Evolutionary conservation across 2,329 filamentous ascomycete species (phyloP).

Genomic region (Fusarium compactum): DNA sequence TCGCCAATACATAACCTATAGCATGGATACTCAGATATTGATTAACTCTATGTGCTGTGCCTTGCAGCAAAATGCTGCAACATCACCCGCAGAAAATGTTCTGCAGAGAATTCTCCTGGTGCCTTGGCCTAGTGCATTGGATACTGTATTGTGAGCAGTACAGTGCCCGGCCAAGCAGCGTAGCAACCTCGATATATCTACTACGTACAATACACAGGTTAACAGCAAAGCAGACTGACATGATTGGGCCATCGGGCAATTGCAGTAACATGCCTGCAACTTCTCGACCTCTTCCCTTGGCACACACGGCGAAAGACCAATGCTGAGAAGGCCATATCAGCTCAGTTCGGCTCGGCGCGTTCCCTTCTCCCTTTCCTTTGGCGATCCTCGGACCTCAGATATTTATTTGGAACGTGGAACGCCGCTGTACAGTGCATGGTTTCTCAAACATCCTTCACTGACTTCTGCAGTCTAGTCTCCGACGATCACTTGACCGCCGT

Average conservation of each 20-base stretch:
- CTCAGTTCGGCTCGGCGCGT: conserved; percentile 36
- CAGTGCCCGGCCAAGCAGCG: conserved; percentile 2
- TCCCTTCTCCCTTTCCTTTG: conserved; percentile 21
- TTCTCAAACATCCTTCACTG: conserved; percentile 8
- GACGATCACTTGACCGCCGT: conserved; percentile 25
- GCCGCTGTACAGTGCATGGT: conserved; percentile 16
- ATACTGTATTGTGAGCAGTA: neutral
- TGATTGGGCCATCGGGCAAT: neutral
- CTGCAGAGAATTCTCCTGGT: conserved; percentile 9
- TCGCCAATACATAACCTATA: conserved; percentile 24
- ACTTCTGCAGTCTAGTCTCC: conserved; percentile 17
- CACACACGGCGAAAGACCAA: conserved; percentile 2
- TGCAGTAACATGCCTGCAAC: conserved; percentile 22
- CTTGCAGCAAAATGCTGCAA: conserved; percentile 4
- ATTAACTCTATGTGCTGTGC: conserved; percentile 1
- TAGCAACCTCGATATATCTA: conserved; percentile 1
- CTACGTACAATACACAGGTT: neutral
- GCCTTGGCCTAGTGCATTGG: neutral
- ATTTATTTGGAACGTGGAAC: conserved; percentile 19
- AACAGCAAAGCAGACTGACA: conserved; percentile 9
- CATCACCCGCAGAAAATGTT: conserved; percentile 29
- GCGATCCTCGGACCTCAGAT: conserved; percentile 16
- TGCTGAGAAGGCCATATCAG: conserved; percentile 4
- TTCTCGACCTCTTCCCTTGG: neutral
- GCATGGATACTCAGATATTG: neutral